These are phyloP conservation scores for Trametes sanguinea DNA, from an alignment of 768 basidiomycete genomes.

Conservation along the genomic window DNA sequence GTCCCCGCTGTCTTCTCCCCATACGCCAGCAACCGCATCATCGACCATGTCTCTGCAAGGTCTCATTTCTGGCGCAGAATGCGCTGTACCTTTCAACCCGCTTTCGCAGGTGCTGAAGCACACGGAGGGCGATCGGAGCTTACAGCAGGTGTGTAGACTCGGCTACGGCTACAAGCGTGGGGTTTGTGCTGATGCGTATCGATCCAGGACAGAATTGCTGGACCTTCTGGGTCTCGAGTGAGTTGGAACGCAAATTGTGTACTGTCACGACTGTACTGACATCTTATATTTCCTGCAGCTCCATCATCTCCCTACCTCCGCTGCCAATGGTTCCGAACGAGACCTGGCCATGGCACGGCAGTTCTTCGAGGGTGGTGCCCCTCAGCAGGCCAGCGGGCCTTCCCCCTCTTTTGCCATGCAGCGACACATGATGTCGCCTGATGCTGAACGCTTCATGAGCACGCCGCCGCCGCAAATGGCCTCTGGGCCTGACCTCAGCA, in stretches of 20 bases:
- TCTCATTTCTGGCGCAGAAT: constrained; percentile 87
- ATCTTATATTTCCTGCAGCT: constrained; percentile 45
- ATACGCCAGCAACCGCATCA: background rate
- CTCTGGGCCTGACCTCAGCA: constrained; percentile 39
- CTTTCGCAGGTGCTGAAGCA: constrained; percentile 89
- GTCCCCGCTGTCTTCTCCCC: background rate
- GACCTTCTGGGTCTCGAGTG: constrained; percentile 72
- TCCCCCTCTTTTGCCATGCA: constrained; percentile 40
- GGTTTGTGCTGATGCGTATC: background rate
- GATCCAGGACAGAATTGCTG: constrained; percentile 69
- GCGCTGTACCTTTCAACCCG: constrained; percentile 81
- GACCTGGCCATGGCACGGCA: constrained; percentile 77
- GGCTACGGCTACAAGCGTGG: background rate
- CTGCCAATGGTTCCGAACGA: constrained; percentile 55
- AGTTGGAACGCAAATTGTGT: constrained; percentile 22
- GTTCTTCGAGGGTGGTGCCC: constrained; percentile 62
- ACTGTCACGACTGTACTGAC: background rate
- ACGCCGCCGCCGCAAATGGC: constrained; percentile 26
- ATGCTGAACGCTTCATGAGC: constrained; percentile 31
- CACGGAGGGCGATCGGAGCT: constrained; percentile 82
- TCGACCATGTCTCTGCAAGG: constrained; percentile 69
- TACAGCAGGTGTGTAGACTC: constrained; percentile 68
- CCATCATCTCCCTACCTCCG: constrained; percentile 71
- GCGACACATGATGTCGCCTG: constrained; percentile 35
- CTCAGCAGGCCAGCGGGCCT: constrained; percentile 34